phyloP scores from a whole-genome alignment of 495 filamentous ascomycete species.

The Neurospora africana region DNA sequence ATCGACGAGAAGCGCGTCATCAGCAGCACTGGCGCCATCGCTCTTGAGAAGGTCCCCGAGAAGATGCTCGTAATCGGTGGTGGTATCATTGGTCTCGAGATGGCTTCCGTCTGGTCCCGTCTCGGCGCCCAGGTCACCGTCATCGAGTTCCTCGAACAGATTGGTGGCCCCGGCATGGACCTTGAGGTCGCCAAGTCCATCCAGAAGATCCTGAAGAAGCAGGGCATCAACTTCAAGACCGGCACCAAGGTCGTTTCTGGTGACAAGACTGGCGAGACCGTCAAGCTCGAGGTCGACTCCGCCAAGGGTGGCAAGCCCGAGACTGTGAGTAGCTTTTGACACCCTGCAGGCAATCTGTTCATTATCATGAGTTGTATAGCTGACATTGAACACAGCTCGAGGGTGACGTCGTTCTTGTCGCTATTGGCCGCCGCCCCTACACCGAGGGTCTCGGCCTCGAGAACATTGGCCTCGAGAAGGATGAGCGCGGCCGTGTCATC shows the following conservation, averaged over 20 bases:
- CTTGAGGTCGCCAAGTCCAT: slow-evolving; percentile 81
- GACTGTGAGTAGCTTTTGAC: slow-evolving; percentile 45
- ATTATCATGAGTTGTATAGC: background rate
- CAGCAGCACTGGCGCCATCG: slow-evolving; percentile 89
- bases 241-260: slow-evolving; percentile 88
- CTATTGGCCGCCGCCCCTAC: slow-evolving; percentile 92
- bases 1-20: slow-evolving; percentile 97
- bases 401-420: slow-evolving; percentile 91
- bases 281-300: slow-evolving; percentile 78
- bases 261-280: slow-evolving; percentile 61
- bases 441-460: slow-evolving; percentile 84
- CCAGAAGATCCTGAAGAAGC: slow-evolving; percentile 89
- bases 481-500: slow-evolving; percentile 85
- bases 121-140: slow-evolving; percentile 91
- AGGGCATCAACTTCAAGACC: slow-evolving; percentile 97
- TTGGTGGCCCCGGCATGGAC: slow-evolving; percentile 97
- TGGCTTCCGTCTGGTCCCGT: slow-evolving; percentile 96
- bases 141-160: slow-evolving; percentile 91
- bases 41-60: slow-evolving; percentile 82
- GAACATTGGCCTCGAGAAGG: slow-evolving; percentile 87
- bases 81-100: slow-evolving; percentile 97
- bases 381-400: slow-evolving; percentile 52
- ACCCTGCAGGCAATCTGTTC: background rate
- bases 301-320: slow-evolving; percentile 95
- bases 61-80: slow-evolving; percentile 97